Evolutionary conservation across 768 basidiomycete species (phyloP), one percentile per base, ranked within the genome.

Genomic region (Boletus subparvulus): DNA sequence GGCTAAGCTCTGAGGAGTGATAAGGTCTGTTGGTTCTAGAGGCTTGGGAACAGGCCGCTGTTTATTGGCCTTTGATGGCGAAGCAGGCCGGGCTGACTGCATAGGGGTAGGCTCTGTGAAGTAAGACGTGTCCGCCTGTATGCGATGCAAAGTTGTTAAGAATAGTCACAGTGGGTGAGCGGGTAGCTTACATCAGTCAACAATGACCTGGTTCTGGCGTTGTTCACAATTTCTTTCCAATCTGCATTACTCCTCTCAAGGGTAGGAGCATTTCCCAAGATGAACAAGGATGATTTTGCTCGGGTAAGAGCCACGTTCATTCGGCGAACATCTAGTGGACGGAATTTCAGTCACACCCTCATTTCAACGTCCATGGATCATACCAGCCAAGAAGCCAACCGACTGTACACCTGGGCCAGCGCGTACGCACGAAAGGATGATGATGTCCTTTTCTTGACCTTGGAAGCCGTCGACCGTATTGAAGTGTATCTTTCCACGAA

Each of bases 231-330:
- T 30, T 78, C 74, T 55, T 78, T 80, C 95, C 95, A 98, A 13
- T 78, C 84, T 17, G 78, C 74, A 62, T 95, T 87, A 61, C 93
- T 92, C 52, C 94, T 78, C 70, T 94, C 90, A 6, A 99, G 79
- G 2, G 95, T 98, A 8, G 92, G 77, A 13, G 87, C 88, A 71
- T 98, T 87, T 8, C 97, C 97, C 32, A 99, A 79, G 53, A 99
- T 86, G 71, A 94, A 99, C 3, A 99, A 75, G 11, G 96, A 97
- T 8, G 93, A 93, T 65, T 89, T 91, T 3, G 96, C 93, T 64
- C 97, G 86, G n/a, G 96, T 99, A 26, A 99, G 75, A 30, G 95
- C 95, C n/a, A 99, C 96, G 71, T 99, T 98, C 91, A 98, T 96
- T 43, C 96, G 87, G 43, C 95, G 86, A 21, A 80, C 70, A 70